Percentiles rank a stretch among this genome's conserved stretches.
Conservation (phyloP, 176 grass and related monocot species). For the Eragrostis curvula region DNA sequence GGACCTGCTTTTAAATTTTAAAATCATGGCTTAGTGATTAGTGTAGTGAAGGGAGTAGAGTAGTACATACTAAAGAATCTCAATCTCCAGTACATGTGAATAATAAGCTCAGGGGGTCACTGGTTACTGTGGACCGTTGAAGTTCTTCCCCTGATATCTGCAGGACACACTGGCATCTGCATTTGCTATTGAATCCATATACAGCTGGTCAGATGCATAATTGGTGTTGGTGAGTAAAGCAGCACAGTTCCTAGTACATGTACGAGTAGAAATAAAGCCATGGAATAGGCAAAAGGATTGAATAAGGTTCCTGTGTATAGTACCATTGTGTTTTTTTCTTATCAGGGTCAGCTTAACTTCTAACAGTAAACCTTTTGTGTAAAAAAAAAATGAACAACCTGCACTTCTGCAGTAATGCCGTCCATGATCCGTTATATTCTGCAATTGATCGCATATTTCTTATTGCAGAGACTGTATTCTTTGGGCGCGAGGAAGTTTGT, state of each 20-base stretch:
- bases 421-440: too few species aligned
- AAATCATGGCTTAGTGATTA: not conserved
- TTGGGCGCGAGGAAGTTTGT: constrained; percentile 69
- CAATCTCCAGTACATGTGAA: constrained; percentile 7
- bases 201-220: not conserved
- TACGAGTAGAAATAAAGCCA: not conserved
- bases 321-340: too few species aligned
- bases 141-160: not conserved
- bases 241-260: not conserved
- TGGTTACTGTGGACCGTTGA: constrained; percentile 4
- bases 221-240: not conserved
- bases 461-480: constrained; percentile 49
- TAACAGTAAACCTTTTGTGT: too few species aligned
- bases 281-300: not conserved
- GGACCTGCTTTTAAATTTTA: not conserved
- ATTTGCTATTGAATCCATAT: not conserved
- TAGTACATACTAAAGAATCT: not conserved
- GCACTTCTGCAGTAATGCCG: too few species aligned
- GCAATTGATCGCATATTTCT: too few species aligned
- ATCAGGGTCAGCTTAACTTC: too few species aligned
- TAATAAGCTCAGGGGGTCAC: not conserved
- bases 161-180: not conserved
- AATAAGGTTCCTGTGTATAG: not conserved
- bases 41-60: not conserved
- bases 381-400: too few species aligned